Conservation (phyloP, 164 flowering plant genomes). For the Magnolia sinica region DNA sequence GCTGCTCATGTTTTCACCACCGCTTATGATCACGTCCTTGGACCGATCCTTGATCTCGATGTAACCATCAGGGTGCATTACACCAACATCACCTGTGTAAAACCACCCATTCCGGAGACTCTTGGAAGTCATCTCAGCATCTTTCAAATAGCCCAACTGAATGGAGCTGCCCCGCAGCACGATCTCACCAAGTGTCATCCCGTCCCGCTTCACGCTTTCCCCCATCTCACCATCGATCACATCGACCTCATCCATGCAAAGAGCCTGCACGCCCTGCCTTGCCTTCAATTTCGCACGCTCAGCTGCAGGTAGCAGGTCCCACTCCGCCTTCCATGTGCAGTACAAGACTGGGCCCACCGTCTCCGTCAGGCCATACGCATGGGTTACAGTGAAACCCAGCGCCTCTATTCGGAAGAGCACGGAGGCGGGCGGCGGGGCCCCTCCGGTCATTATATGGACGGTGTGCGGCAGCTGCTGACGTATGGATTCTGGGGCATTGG, state of each 20-base stretch:
- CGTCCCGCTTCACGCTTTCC: conserved; percentile 67
- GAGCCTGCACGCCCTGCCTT: conserved; percentile 40
- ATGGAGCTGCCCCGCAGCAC: conserved; percentile 68
- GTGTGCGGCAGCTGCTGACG: conserved; percentile 17
- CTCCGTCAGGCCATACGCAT: conserved; percentile 57
- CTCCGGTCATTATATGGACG: conserved; percentile 45
- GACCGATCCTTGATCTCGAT: conserved; percentile 80
- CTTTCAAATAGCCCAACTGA: conserved; percentile 81
- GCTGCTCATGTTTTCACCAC: conserved; percentile 90
- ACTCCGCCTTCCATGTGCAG: conserved; percentile 47
- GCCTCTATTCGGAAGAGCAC: conserved; percentile 34
- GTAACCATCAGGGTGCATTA: conserved; percentile 77
- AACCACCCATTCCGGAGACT: conserved; percentile 76
- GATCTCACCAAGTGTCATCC: conserved; percentile 66
- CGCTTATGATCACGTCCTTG: conserved; percentile 86
- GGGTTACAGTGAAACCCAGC: conserved; percentile 40
- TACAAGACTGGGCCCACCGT: conserved; percentile 35
- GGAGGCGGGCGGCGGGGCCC: conserved; percentile 50
- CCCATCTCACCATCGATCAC: conserved; percentile 51
- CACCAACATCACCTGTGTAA: conserved; percentile 76
- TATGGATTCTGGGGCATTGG: conserved; percentile 17
- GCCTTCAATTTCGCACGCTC: conserved; percentile 43
- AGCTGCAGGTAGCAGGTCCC: conserved; percentile 37
- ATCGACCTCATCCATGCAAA: conserved; percentile 46
- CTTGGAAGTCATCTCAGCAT: conserved; percentile 37